A percentile compares a stretch with the other conserved stretches of the same genome.
phyloP scores from a whole-genome alignment of 306 rosid genomes.

The Cajanus cajan region DNA sequence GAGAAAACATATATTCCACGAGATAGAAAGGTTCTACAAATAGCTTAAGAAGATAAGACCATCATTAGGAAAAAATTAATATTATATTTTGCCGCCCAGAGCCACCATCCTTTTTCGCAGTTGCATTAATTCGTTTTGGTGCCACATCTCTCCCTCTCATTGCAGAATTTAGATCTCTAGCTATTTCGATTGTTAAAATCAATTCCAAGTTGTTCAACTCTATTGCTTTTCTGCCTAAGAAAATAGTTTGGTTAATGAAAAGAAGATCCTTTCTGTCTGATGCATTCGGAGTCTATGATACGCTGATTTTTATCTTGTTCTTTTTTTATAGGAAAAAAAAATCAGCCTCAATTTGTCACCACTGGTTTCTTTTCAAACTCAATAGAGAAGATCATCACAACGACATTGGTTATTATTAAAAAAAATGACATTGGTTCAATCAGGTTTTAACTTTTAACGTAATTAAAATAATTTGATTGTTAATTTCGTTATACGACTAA shows the following conservation, averaged over 20 bases:
- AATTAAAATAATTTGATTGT: too few relatives aligned
- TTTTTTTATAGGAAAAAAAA: neutral
- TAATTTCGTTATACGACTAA: too few relatives aligned
- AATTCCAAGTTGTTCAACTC: conserved; percentile 8
- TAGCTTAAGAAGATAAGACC: conserved; percentile 29
- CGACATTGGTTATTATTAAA: too few relatives aligned
- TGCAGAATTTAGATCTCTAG: neutral
- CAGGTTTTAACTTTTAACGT: too few relatives aligned
- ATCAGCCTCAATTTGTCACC: neutral
- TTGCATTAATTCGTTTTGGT: neutral
- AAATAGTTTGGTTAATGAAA: conserved; percentile 29
- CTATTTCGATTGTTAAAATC: neutral
- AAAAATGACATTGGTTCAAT: too few relatives aligned
- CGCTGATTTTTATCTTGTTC: neutral
- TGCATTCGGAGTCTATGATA: neutral
- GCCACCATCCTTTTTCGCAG: conserved; percentile 16
- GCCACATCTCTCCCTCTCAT: conserved; percentile 12
- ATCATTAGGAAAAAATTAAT: conserved; percentile 8
- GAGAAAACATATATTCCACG: conserved; percentile 26
- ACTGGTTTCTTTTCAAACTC: neutral
- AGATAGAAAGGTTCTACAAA: conserved; percentile 37
- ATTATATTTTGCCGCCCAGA: conserved; percentile 8
- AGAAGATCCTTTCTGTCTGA: conserved; percentile 12
- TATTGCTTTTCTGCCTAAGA: conserved; percentile 13
- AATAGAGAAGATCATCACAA: neutral